Evolutionary conservation across 768 basidiomycete genomes (phyloP).

Genomic region (Trametes villosa): DNA sequence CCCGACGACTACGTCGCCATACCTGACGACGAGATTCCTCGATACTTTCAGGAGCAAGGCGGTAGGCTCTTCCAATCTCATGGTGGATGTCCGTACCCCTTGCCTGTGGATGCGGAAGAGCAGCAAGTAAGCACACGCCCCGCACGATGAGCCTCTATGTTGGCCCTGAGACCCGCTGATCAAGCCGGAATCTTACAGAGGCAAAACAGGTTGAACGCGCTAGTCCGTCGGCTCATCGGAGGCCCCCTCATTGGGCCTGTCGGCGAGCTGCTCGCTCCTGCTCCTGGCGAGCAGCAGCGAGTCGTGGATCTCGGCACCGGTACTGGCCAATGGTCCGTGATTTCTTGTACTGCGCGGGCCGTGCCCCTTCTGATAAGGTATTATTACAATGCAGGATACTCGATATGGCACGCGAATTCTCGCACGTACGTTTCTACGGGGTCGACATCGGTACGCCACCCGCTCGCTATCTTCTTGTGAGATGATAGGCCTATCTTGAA

Average conservation of each 20-base stretch:
- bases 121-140: constrained; percentile 54
- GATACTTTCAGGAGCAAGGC: constrained; percentile 59
- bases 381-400: constrained; percentile 55
- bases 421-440: constrained; percentile 66
- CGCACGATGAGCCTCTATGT: background rate
- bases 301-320: constrained; percentile 81
- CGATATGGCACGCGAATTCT: constrained; percentile 73
- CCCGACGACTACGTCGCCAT: constrained; percentile 53
- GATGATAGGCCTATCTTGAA: background rate
- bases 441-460: constrained; percentile 70
- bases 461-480: constrained; percentile 13
- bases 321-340: constrained; percentile 65
- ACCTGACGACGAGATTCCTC: constrained; percentile 55
- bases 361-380: constrained; percentile 6
- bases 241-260: constrained; percentile 66
- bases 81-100: constrained; percentile 63
- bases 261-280: constrained; percentile 48
- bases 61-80: constrained; percentile 73
- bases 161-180: background rate
- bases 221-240: constrained; percentile 56
- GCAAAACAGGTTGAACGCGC: constrained; percentile 51
- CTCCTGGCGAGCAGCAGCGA: constrained; percentile 47
- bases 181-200: constrained; percentile 45
- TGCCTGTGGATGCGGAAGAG: constrained; percentile 75
- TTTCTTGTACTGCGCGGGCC: background rate